Evolutionary conservation across 805 yeast genomes (phyloP), one percentile per base, ranked within the genome.

Genomic region (Cyberlindnera xylosilytica): DNA sequence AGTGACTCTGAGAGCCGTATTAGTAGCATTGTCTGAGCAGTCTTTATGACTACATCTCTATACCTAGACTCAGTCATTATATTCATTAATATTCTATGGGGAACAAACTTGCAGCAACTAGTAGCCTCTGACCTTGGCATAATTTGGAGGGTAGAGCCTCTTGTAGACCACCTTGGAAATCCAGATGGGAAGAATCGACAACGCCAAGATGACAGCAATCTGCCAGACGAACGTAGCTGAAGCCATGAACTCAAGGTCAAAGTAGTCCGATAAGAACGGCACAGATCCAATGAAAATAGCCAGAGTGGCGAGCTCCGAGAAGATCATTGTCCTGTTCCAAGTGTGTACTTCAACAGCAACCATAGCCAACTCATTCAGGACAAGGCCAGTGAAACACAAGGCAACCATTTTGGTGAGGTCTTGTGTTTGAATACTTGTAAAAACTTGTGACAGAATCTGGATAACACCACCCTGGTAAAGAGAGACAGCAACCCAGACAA

Each of bases 41-140:
- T n/a, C n/a, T n/a, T n/a, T n/a, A n/a, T n/a, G n/a, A n/a, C n/a
- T n/a, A n/a, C n/a, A n/a, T n/a, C n/a, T n/a, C n/a, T n/a, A n/a
- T n/a, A n/a, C n/a, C n/a, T n/a, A n/a, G n/a, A n/a, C n/a, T n/a
- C n/a, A 9, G 6, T 33, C 27, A 19, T 19, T 33, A 33, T 33
- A 34, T 26, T 37, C 35, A 22, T 23, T 37, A 15, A 20, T 23
- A 18, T 26, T 36, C 50, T 7, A 29, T 6, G 18, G 32, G 6
- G 16, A 43, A 30, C 49, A 51, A 4, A 57, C 42, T 40, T 41
- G 13, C n/a, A 24, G 22, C 15, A 17, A 6, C 30, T 22, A 37
- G 22, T 76, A 82, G 47, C 86, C 93, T 62, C 90, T 98, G 32
- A 93, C 98, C 63, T 93, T 93, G 8, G 97, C 97, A 62, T 93